A percentile compares a stretch with the other conserved stretches of the same genome.
These are phyloP conservation scores for Zasmidium angulare DNA, from an alignment of 2,329 filamentous ascomycete genomes.

Conservation along the genomic window DNA sequence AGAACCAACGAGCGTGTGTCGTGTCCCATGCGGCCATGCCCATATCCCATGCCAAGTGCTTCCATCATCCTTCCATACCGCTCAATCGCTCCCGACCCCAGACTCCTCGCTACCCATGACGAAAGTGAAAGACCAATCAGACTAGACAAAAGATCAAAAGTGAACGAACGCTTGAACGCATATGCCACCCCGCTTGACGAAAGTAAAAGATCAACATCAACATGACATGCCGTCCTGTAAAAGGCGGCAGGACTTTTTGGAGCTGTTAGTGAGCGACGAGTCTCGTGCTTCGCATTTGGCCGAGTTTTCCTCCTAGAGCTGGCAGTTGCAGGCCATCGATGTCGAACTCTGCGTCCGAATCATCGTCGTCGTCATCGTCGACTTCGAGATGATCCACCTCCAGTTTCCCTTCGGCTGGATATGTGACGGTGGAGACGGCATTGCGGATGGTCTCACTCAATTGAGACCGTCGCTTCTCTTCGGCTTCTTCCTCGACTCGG, in stretches of 20 bases:
- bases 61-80: not conserved
- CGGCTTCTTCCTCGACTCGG: constrained; percentile 20
- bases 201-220: constrained; percentile 15
- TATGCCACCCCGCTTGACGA: not conserved
- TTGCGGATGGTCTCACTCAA: constrained; percentile 3
- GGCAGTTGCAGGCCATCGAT: constrained; percentile 13
- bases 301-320: constrained; percentile 8
- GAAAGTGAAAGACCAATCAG: not conserved
- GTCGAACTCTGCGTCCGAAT: constrained; percentile 20
- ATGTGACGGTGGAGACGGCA: constrained; percentile 8
- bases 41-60: not conserved
- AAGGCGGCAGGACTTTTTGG: not conserved
- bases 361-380: constrained; percentile 16
- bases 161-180: constrained; percentile 20
- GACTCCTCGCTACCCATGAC: constrained; percentile 18
- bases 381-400: constrained; percentile 23
- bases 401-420: constrained; percentile 15
- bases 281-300: constrained; percentile 14
- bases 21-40: not conserved
- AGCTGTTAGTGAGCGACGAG: constrained; percentile 5
- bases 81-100: constrained; percentile 1
- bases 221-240: constrained; percentile 5
- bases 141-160: constrained; percentile 5
- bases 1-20: not conserved
- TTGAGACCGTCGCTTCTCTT: constrained; percentile 6